Conservation (phyloP, 1,139 yeast species). For the Saccharomycopsis phalli region DNA sequence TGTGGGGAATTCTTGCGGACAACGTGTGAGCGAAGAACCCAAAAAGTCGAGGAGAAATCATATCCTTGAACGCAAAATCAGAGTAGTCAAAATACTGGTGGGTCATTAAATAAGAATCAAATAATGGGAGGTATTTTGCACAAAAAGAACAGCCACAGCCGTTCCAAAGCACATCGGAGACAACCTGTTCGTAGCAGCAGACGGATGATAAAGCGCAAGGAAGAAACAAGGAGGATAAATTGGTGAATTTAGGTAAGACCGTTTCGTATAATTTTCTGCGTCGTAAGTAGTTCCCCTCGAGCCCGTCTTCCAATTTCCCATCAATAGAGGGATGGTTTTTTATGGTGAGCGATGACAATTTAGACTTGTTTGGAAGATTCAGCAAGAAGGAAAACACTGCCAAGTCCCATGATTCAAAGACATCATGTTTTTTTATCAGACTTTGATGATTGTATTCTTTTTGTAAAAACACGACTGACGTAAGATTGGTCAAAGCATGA, state of each 20-base stretch:
- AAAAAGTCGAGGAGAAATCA: constrained; percentile 49
- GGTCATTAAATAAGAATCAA: constrained; percentile 51
- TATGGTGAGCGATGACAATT: constrained; percentile 31
- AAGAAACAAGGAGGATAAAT: constrained; percentile 37
- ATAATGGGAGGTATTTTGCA: constrained; percentile 34
- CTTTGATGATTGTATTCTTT: constrained; percentile 30
- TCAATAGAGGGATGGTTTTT: constrained; percentile 44
- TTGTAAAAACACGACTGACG: constrained; percentile 32
- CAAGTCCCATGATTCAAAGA: constrained; percentile 56
- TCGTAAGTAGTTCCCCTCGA: constrained; percentile 63
- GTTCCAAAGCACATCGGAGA: constrained; percentile 65
- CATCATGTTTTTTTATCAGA: constrained; percentile 30
- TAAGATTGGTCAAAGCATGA: constrained; percentile 26
- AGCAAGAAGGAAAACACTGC: constrained; percentile 37
- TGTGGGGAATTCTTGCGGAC: constrained; percentile 26
- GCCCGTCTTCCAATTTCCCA: constrained; percentile 45
- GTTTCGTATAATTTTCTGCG: constrained; percentile 42
- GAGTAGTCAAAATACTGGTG: constrained; percentile 48
- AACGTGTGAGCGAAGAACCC: constrained; percentile 42
- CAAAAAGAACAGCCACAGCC: constrained; percentile 63
- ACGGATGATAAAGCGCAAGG: constrained; percentile 53
- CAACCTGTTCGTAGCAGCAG: constrained; percentile 59
- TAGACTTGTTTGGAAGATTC: constrained; percentile 28
- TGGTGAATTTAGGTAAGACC: constrained; percentile 38
- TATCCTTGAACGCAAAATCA: constrained; percentile 43